Evolutionary conservation across 306 rosid species (phyloP).

Genomic region (Dryas octopetala): DNA sequence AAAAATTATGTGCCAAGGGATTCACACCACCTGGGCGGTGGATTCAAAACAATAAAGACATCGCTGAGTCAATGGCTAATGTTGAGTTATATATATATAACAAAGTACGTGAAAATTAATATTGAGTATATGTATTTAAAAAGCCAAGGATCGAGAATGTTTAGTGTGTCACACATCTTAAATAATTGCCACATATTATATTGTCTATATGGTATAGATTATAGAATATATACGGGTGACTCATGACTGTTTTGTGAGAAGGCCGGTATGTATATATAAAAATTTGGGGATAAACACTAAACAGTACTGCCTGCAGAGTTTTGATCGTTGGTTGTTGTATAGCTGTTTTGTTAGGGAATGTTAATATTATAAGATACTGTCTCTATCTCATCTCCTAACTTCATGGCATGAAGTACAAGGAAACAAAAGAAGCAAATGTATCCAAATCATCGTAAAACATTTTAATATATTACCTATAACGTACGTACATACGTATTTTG

Average conservation of each 20-base stretch:
- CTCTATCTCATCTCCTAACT: constrained; percentile 31
- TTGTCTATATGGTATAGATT: not conserved
- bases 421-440: constrained; percentile 17
- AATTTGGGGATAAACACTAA: no score
- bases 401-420: constrained; percentile 40
- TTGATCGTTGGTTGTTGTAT: constrained; percentile 16
- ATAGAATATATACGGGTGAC: constrained; percentile 1
- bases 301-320: not conserved
- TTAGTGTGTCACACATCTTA: constrained; percentile 39
- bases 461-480: constrained; percentile 29
- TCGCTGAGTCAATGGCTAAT: constrained; percentile 23
- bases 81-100: constrained; percentile 36
- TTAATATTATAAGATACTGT: constrained; percentile 24
- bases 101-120: constrained; percentile 3
- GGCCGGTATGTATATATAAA: no score
- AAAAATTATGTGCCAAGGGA: not conserved
- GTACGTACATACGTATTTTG: not conserved
- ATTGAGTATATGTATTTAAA: not conserved
- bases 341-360: constrained; percentile 26
- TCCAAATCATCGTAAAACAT: constrained; percentile 19
- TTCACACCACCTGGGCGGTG: constrained; percentile 16
- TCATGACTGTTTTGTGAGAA: no score
- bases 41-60: constrained; percentile 14
- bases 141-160: constrained; percentile 26
- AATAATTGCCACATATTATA: constrained; percentile 2